Conservation (phyloP, 139 green algal genomes). For the Yamagishiella unicocca region DNA sequence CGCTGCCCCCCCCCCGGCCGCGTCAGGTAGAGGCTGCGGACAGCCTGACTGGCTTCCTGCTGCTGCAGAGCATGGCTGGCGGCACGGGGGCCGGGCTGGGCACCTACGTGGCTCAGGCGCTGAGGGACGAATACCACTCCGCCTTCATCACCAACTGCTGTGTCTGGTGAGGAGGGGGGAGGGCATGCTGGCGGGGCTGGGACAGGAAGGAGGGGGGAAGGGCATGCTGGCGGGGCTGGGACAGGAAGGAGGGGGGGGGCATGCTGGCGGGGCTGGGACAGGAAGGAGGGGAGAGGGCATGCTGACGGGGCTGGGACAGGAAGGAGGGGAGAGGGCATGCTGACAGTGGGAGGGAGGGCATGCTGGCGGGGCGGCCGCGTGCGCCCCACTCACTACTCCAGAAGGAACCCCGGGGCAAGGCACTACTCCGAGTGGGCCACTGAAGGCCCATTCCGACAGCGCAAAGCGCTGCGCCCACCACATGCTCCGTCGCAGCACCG, state of each 20-base stretch:
- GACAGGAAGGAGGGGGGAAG: background rate
- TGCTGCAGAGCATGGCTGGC: constrained; percentile 88
- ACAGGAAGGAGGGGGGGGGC: background rate
- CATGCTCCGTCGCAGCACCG: too few relatives aligned
- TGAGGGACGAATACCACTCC: constrained; percentile 80
- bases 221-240: background rate
- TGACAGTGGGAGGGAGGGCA: background rate
- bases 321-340: background rate
- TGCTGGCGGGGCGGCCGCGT: too few relatives aligned
- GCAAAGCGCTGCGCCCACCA: too few relatives aligned
- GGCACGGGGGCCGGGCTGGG: constrained; percentile 89
- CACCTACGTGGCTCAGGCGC: constrained; percentile 70
- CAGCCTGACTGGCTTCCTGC: constrained; percentile 80
- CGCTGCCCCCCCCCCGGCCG: background rate
- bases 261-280: too few relatives aligned
- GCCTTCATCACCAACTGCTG: constrained; percentile 81
- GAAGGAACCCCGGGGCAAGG: too few relatives aligned
- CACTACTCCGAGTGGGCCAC: too few relatives aligned
- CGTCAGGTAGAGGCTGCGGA: constrained; percentile 78
- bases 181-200: background rate
- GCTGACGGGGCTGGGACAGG: background rate
- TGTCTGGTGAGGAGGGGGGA: constrained; percentile 71
- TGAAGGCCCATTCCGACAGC: too few relatives aligned
- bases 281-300: background rate
- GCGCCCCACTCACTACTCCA: too few relatives aligned